Percentiles rank a stretch among this genome's conserved stretches.
Conservation (phyloP, 495 filamentous ascomycete species). For the Amphirosellinia nigrospora region DNA sequence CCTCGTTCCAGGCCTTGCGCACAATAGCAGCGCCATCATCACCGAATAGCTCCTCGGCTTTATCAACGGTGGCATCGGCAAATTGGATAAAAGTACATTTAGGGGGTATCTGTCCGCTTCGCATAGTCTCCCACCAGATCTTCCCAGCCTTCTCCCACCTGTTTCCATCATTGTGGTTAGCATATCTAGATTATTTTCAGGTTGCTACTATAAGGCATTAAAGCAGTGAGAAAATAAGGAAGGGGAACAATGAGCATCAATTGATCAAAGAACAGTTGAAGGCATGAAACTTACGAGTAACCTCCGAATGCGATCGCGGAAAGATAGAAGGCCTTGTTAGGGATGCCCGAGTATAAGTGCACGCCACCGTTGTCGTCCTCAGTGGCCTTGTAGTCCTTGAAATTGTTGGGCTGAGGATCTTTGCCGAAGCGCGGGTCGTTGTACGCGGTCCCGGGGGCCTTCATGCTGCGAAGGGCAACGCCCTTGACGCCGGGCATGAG, state of each 20-base stretch:
- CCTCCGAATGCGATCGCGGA: conserved; percentile 52
- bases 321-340: conserved; percentile 59
- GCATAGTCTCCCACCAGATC: conserved; percentile 58
- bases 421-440: conserved; percentile 54
- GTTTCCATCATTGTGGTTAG: not conserved
- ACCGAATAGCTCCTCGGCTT: conserved; percentile 45
- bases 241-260: conserved; percentile 4
- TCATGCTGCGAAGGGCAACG: conserved; percentile 55
- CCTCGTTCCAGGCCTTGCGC: conserved; percentile 47
- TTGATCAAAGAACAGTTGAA: not conserved
- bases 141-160: conserved; percentile 58
- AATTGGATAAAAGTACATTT: conserved; percentile 50
- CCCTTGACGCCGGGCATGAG: conserved; percentile 52
- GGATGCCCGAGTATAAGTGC: conserved; percentile 60
- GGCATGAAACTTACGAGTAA: conserved; percentile 39
- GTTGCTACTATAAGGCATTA: not conserved
- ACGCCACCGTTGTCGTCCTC: conserved; percentile 55
- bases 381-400: conserved; percentile 44
- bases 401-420: conserved; percentile 51
- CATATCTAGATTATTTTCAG: not conserved
- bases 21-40: conserved; percentile 45
- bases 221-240: not conserved
- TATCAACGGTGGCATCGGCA: conserved; percentile 49
- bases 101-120: conserved; percentile 43
- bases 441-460: conserved; percentile 57